Base-by-base conservation (phyloP, 805 yeast genomes). In the Yarrowia divulgata region DNA sequence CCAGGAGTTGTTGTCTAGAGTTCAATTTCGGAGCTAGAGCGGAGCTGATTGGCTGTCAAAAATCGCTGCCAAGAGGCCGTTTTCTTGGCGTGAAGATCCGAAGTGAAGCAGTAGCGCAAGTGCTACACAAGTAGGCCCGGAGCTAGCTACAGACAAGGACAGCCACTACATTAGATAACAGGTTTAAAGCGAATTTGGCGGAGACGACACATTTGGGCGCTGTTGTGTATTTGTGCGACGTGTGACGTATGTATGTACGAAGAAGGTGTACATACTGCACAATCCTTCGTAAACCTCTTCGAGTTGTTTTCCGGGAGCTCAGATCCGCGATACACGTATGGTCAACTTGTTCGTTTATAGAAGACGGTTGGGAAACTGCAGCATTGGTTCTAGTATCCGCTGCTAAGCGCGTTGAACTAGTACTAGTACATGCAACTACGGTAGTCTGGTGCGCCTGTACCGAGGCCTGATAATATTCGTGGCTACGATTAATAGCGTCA, bases 71-170 rank as follows among this genome's bases (percentile, higher is more conserved):
- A 29, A 8, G 5, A 13, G n/a, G 34, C n/a, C 52, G 18, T 10
- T 48, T 48, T 48, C 52, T 48, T 23, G 52, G 52, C 52, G 52
- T 48, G 34, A 48, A 48, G 52, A 48, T 12, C 9, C 45, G 18
- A 16, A 7, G 8, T 7, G 23, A 4, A 23, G 29, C 4, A 23
- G 29, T 23, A 23, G 29, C 4, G 29, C 29, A 23, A 23, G 29
- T 4, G 29, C 29, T 23, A 23, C 29, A 23, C 29, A 8, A 6
- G 46, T 43, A 43, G 23, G 13, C 23, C 23, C 18, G 23, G 46
- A 43, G 46, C 46, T 43, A 43, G 46, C 19, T 3, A 18, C 13
- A n/a, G 8, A n/a, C 23, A 43, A 18, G 18, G 23, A 43, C 2
- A 23, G 4, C 29, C 29, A 23, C 29, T 23, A 23, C 29, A 23